Base-by-base conservation (phyloP, 139 green algal species). In the Micractinium sp. region DNA sequence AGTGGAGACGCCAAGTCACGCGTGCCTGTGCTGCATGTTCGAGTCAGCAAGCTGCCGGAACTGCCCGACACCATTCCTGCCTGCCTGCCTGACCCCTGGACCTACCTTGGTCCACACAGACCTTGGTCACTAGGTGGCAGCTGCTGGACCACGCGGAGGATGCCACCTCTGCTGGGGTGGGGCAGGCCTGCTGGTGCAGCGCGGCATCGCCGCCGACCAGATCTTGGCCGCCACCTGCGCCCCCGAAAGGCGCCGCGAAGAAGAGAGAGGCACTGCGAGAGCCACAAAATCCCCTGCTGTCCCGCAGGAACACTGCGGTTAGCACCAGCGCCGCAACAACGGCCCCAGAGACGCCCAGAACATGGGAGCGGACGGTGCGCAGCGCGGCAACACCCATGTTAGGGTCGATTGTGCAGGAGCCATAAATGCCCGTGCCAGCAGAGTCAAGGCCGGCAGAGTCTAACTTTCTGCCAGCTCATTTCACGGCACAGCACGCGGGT, bases 51-150 rank as follows among this genome's bases (percentile, higher is more conserved):
- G 23, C 27, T 76, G 69, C 69, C 22, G 19, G 27, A 2, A 7
- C 27, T 36, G 27, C 69, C 69, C 19, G 69, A 25, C 63, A n/a
- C 63, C 7, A 3, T 73, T 25, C 63, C 63, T 29, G 22, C 14
- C 14, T 73, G 63, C 63, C 63, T 73, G 63, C 63, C 63, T 20
- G 63, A 29, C 2, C 63, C 63, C 20, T 7, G 29, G 13, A 36
- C 41, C 60, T 19, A 85, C 81, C 81, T 33, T 36, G 22, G 67
- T 86, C 81, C 18, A 86, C 81, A 22, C 81, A 86, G 14, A 75
- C 81, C n/a, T 86, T 86, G 19, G 31, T 86, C 20, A 86, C n/a
- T 31, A 76, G 56, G 18, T 86, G 35, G 81, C 81, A 86, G 81
- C 56, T 86, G 29, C 67, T 35, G 19, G 81, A 56, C 81, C 81